Evolutionary conservation across 78 protist genomes (phyloP).

Genomic region (Polysphondylium violaceum): DNA sequence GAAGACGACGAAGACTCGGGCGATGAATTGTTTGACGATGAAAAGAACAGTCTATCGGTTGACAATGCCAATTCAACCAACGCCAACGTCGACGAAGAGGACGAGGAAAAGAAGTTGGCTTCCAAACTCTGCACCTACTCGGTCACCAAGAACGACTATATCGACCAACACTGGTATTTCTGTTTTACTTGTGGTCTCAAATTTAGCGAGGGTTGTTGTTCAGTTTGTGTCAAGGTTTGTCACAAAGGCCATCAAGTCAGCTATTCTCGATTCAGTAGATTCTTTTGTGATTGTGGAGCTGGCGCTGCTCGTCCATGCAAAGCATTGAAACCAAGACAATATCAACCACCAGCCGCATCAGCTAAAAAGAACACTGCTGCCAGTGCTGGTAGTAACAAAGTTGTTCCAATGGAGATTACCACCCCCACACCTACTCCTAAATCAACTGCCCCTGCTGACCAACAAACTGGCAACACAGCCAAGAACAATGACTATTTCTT

Average conservation of each 20-base stretch:
- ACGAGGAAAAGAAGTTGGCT: slow-evolving; percentile 21
- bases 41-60: slow-evolving; percentile 1
- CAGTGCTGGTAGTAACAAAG: no score
- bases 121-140: slow-evolving; percentile 53
- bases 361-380: no score
- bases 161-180: slow-evolving; percentile 87
- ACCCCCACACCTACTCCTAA: neutral
- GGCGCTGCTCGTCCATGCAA: slow-evolving; percentile 65
- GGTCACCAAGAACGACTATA: slow-evolving; percentile 43
- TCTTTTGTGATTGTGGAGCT: slow-evolving; percentile 95
- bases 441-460: neutral
- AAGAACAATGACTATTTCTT: slow-evolving; percentile 10
- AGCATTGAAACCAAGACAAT: slow-evolving; percentile 10
- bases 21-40: slow-evolving; percentile 34
- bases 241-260: slow-evolving; percentile 89
- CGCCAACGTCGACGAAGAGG: slow-evolving; percentile 19
- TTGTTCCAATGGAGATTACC: neutral
- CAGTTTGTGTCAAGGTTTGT: slow-evolving; percentile 87
- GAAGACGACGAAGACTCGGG: slow-evolving; percentile 13
- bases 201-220: slow-evolving; percentile 88
- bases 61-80: neutral
- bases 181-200: slow-evolving; percentile 91
- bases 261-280: slow-evolving; percentile 81
- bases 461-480: neutral
- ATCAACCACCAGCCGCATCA: neutral